Evolutionary conservation across 805 yeast genomes (phyloP), one percentile per base, ranked within the genome.

Genomic region (Saccharomycopsis malanga): DNA sequence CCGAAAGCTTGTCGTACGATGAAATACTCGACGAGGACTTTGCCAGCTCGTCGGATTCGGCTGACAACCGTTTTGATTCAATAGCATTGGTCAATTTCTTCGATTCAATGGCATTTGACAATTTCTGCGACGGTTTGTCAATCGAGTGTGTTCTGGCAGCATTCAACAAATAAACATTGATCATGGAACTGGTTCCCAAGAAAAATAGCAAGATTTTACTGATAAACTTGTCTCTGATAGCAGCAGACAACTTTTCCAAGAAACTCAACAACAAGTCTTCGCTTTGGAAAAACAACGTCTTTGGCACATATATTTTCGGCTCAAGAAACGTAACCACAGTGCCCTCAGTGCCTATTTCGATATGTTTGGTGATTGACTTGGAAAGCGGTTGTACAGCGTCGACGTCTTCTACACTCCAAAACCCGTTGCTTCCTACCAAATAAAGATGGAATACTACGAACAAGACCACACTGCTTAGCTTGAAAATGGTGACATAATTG

Each of bases 101-200:
- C 5, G 24, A 21, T 12, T 39, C 39, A 44, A 29, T 14, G 12
- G 43, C 50, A 6, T 21, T 35, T 24, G 24, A 34, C 14, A 42
- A 24, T 18, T 25, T 34, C 15, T 44, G 41, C 14, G 36, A 21
- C 61, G 45, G 75, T 65, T 48, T 68, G 46, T 63, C 60, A 39
- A 62, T 64, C 6, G 77, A 70, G 56, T 83, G 85, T 45, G 73
- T 71, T 62, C 85, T 76, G n/a, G 95, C 83, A 48, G 87, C 93
- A 58, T 87, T 87, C 62, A 91, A 74, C 55, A 93, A 72, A 63
- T 89, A 91, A 43, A 84, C 79, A 62, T 93, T 93, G 54, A 86
- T 79, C 4, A 83, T 79, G 46, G 87, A 75, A 54, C 95, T 84
- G 54, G 86, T 67, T 22, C 83, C 79, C 51, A 89, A 77, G 9